A percentile compares a stretch with the other conserved stretches of the same genome.
Evolutionary conservation across 2,329 filamentous ascomycete genomes (phyloP).

Genomic region (Elsinoe ampelina): DNA sequence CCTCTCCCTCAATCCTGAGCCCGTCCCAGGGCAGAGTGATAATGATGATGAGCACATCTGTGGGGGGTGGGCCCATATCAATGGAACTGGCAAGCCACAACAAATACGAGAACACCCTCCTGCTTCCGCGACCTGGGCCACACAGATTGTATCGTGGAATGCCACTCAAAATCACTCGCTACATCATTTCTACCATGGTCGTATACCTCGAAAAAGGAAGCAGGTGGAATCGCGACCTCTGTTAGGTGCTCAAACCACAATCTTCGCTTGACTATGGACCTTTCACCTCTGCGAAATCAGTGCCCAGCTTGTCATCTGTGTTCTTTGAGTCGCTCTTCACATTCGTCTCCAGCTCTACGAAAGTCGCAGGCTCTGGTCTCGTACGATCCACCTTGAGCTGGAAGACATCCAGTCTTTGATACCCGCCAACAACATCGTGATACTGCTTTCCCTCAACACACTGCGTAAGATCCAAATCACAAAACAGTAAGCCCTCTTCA

Average conservation of each 20-base stretch:
- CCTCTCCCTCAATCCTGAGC: background rate
- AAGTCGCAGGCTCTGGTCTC: conserved; percentile 29
- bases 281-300: too few relatives aligned
- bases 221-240: too few relatives aligned
- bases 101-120: background rate
- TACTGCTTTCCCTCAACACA: conserved; percentile 50
- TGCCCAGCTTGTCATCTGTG: too few relatives aligned
- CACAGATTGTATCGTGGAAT: too few relatives aligned
- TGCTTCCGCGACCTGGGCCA: background rate
- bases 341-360: conserved; percentile 15
- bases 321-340: too few relatives aligned
- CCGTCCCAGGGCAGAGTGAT: background rate
- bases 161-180: too few relatives aligned
- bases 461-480: conserved; percentile 40
- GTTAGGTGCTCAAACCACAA: too few relatives aligned
- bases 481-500: conserved; percentile 44
- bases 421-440: conserved; percentile 48
- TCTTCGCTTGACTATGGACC: too few relatives aligned
- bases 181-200: too few relatives aligned
- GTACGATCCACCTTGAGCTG: conserved; percentile 40
- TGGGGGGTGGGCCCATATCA: too few relatives aligned
- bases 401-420: conserved; percentile 48
- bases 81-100: background rate
- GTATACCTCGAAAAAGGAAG: too few relatives aligned
- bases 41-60: background rate